Evolutionary conservation across 2,329 filamentous ascomycete genomes (phyloP), one percentile per base, ranked within the genome.

Genomic region (Hymenoscyphus albidus): DNA sequence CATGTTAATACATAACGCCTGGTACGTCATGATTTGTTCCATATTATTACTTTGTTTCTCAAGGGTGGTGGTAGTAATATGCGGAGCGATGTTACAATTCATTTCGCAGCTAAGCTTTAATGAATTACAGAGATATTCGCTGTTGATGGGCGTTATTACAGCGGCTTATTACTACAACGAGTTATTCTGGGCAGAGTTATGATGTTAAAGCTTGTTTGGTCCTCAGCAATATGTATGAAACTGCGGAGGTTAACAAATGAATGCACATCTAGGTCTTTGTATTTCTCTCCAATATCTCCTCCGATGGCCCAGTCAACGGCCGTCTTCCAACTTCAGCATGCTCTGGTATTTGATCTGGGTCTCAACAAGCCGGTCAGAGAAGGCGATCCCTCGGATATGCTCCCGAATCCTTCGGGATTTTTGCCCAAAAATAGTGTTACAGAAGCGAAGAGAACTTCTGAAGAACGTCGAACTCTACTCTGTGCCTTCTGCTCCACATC

Each of bases 1-100:
- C 22, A 31, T 72, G n/a, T 58, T 72, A 12, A 56, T 71, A 12
- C 69, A 66, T 54, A 70, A 70, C 56, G 61, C 65, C 27, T 73
- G 71, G 71, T 70, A 13, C 61, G 69, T 67, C 14, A 18, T 14
- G 31, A 5, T 13, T 12, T 27, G 5, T 54, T 18, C 9, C 48
- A 27, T 54, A 12, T 14, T 27, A 13, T 54, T 22, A 12, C 7
- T 54, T 14, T 27, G 18, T 54, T 22, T 18, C 18, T 54, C 22
- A 18, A 27, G 44, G 6, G 13, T 54, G 16, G 2, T 35, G 35
- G 35, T 35, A 35, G 35, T 35, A 6, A 35, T 35, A 7, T 35
- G 6, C 5, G 6, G 35, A 35, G 35, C 35, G 1, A 35, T 10
- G 35, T 35, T 4, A 7, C 5, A 6, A 35, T 35, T 35, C 35